A percentile compares a stretch with the other conserved stretches of the same genome.
Conservation (phyloP, 371 early-diverging fungal genomes). For the Mortierella sp. region DNA sequence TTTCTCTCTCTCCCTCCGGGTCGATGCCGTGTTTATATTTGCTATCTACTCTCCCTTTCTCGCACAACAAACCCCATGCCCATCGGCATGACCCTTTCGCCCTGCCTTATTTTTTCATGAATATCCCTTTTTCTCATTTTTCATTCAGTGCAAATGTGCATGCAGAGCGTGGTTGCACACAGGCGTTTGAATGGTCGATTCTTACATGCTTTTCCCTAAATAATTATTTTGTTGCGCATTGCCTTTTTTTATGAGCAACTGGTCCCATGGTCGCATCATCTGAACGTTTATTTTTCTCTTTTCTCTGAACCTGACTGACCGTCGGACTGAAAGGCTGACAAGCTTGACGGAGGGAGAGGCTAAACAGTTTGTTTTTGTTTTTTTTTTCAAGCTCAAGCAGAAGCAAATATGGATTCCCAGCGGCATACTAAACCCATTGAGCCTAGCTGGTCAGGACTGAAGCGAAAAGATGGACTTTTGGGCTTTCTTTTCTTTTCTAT, state of each 20-base stretch:
- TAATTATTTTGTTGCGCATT: neutral
- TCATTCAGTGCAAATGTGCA: too few relatives aligned
- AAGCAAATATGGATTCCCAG: neutral
- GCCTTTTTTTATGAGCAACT: neutral
- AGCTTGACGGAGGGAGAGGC: too few relatives aligned
- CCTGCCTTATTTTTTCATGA: neutral
- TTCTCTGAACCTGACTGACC: neutral
- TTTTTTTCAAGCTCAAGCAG: neutral
- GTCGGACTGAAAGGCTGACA: neutral
- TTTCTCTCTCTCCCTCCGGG: neutral
- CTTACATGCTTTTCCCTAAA: neutral
- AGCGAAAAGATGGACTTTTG: neutral
- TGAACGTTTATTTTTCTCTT: neutral
- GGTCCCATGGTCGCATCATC: constrained; percentile 20
- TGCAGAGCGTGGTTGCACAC: constrained; percentile 34
- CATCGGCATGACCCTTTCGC: constrained; percentile 13
- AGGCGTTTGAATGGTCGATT: constrained; percentile 23
- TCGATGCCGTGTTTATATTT: neutral
- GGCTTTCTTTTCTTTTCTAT: neutral
- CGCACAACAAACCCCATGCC: neutral
- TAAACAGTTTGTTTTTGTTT: neutral
- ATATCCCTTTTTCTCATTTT: neutral
- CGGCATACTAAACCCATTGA: neutral
- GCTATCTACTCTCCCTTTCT: neutral
- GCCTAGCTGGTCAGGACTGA: too few relatives aligned